Evolutionary conservation across 2,329 filamentous ascomycete species (phyloP).

Genomic region (Stagonosporopsis chrysanthemi): DNA sequence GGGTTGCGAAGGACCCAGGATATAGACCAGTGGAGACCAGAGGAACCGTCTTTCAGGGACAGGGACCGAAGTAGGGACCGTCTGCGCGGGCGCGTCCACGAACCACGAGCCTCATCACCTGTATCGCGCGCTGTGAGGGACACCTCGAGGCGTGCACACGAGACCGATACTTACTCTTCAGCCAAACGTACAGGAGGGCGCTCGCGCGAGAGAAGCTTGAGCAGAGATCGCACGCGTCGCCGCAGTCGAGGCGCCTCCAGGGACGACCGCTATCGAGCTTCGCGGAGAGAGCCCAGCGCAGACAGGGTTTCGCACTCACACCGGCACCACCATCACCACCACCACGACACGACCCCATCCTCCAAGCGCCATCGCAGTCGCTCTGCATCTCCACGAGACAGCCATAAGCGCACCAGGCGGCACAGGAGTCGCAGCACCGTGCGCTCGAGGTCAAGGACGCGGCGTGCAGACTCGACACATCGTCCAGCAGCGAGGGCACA

Average conservation of each 20-base stretch:
- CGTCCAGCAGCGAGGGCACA: slow-evolving; percentile 38
- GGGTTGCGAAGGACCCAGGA: slow-evolving; percentile 51
- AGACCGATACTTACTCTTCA: slow-evolving; percentile 37
- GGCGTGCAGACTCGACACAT: slow-evolving; percentile 41
- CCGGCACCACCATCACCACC: slow-evolving; percentile 43
- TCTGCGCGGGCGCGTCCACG: slow-evolving; percentile 35
- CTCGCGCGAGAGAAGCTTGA: slow-evolving; percentile 45
- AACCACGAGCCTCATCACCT: slow-evolving; percentile 46
- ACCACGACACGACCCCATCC: slow-evolving; percentile 47
- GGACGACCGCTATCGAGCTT: slow-evolving; percentile 47
- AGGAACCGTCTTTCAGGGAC: slow-evolving; percentile 47
- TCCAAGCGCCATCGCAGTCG: slow-evolving; percentile 50
- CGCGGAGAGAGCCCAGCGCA: slow-evolving; percentile 46
- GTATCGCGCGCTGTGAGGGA: slow-evolving; percentile 47
- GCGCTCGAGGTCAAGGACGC: slow-evolving; percentile 45
- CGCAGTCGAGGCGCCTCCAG: slow-evolving; percentile 43
- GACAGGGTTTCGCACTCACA: slow-evolving; percentile 47
- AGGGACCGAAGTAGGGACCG: slow-evolving; percentile 40
- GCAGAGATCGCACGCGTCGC: slow-evolving; percentile 43
- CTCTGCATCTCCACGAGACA: slow-evolving; percentile 46
- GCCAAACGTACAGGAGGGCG: slow-evolving; percentile 36
- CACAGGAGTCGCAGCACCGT: slow-evolving; percentile 46
- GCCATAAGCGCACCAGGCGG: slow-evolving; percentile 44
- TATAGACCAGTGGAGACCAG: slow-evolving; percentile 55
- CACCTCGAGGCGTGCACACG: slow-evolving; percentile 40